Evolutionary conservation across 345 rosid species (phyloP).

Genomic region (Moringa oleifera): DNA sequence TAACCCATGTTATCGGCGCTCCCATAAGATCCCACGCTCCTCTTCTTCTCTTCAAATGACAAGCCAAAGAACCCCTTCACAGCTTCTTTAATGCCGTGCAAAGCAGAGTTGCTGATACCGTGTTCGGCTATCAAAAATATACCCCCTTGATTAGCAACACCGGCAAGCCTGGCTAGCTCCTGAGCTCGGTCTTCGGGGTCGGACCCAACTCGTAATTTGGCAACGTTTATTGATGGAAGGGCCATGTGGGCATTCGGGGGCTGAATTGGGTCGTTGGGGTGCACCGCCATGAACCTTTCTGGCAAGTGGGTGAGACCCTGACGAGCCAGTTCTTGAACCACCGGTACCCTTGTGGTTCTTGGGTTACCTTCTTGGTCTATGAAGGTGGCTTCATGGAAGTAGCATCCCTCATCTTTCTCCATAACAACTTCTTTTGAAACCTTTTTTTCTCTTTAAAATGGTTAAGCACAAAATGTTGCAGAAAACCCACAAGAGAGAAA

Average conservation of each 20-base stretch:
- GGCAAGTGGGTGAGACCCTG: constrained; percentile 4
- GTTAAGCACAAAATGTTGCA: no score
- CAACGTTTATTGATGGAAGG: background rate
- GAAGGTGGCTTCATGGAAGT: constrained; percentile 9
- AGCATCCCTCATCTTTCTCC: background rate
- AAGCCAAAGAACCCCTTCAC: constrained; percentile 21
- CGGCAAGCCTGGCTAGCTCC: constrained; percentile 18
- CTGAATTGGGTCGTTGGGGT: background rate
- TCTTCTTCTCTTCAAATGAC: constrained; percentile 22
- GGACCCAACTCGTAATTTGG: background rate
- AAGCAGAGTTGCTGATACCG: background rate
- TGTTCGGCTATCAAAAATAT: constrained; percentile 17
- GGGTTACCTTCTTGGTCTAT: constrained; percentile 1
- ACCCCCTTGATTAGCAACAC: constrained; percentile 17
- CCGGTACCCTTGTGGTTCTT: constrained; percentile 10
- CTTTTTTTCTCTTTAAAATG: no score
- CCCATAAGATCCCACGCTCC: constrained; percentile 14
- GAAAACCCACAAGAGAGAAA: no score
- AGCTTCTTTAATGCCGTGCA: constrained; percentile 13
- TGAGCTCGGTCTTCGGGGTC: constrained; percentile 5
- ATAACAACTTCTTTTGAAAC: no score
- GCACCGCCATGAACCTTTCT: background rate
- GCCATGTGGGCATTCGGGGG: background rate
- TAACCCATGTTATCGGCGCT: constrained; percentile 25
- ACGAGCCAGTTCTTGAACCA: constrained; percentile 18